Percentiles rank a stretch among this genome's conserved stretches.
phyloP scores from a whole-genome alignment of 139 green algal species.

The Diplosphaera chodatii region DNA sequence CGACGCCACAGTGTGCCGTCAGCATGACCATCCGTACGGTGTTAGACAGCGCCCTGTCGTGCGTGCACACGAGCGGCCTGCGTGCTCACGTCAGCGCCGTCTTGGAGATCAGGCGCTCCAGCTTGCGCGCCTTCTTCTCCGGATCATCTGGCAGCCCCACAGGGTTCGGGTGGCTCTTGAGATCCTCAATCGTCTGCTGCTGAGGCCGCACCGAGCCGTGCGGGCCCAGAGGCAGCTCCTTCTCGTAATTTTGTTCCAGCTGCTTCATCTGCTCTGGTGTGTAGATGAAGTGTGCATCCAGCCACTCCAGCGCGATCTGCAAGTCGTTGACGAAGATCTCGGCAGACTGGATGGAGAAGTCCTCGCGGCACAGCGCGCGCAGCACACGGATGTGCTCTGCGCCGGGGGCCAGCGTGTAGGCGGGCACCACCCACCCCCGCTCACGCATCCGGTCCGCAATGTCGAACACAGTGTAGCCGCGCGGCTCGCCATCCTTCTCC shows the following conservation, averaged over 20 bases:
- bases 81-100: not conserved
- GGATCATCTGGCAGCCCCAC: not conserved
- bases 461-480: constrained; percentile 31
- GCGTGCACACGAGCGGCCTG: too few relatives aligned
- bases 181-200: not conserved
- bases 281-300: constrained; percentile 48
- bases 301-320: constrained; percentile 28
- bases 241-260: not conserved
- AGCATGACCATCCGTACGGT: too few relatives aligned
- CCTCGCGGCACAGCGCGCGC: constrained; percentile 32
- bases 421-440: constrained; percentile 59
- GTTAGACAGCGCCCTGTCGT: too few relatives aligned
- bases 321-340: constrained; percentile 40
- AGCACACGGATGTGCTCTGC: constrained; percentile 24
- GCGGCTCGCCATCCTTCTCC: constrained; percentile 10
- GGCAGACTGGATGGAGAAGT: constrained; percentile 35
- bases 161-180: not conserved
- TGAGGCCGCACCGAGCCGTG: not conserved
- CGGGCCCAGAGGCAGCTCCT: not conserved
- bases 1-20: too few relatives aligned
- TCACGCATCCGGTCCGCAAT: constrained; percentile 48
- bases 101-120: not conserved
- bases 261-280: constrained; percentile 6
- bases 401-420: constrained; percentile 56
- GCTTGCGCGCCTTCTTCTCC: not conserved